A percentile compares a stretch with the other conserved stretches of the same genome.
These are phyloP conservation scores for Metroxylon sagu DNA, from an alignment of 176 grass and related monocot genomes.

Conservation along the genomic window DNA sequence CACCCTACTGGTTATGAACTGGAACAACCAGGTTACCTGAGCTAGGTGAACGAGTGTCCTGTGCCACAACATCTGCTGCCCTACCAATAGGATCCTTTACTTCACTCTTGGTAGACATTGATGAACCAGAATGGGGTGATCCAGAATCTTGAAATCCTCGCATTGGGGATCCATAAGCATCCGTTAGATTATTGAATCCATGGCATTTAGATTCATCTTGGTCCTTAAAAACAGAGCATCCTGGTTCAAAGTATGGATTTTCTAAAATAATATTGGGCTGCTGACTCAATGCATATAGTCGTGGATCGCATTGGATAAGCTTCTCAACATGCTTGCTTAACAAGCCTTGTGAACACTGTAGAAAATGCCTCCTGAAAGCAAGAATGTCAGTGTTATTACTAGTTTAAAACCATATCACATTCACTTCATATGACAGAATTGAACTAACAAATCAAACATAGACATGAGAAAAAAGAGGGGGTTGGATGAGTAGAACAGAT, in stretches of 20 bases:
- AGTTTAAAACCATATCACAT: too few relatives aligned
- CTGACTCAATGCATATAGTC: slow-evolving; percentile 42
- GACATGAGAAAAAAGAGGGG: too few relatives aligned
- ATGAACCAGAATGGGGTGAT: slow-evolving; percentile 14
- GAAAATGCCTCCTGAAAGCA: slow-evolving; percentile 49
- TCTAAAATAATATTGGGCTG: slow-evolving; percentile 28
- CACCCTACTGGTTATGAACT: too few relatives aligned
- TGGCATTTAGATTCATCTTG: slow-evolving; percentile 22
- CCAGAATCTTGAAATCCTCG: slow-evolving; percentile 15
- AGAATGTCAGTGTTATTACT: too few relatives aligned
- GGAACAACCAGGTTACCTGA: slow-evolving; percentile 25
- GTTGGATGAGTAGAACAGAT: too few relatives aligned
- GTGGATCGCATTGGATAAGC: slow-evolving; percentile 50
- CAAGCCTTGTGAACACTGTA: slow-evolving; percentile 49
- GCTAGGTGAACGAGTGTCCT: slow-evolving; percentile 10
- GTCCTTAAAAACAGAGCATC: slow-evolving; percentile 51
- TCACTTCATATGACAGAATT: too few relatives aligned
- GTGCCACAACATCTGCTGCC: slow-evolving; percentile 13
- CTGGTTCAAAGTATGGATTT: slow-evolving; percentile 50
- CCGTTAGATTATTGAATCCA: slow-evolving; percentile 19
- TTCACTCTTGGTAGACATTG: slow-evolving; percentile 22
- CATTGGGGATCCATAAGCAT: slow-evolving; percentile 11
- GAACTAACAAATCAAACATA: too few relatives aligned
- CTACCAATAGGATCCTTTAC: slow-evolving; percentile 20
- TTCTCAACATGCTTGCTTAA: slow-evolving; percentile 72